Evolutionary conservation across 2,329 filamentous ascomycete species (phyloP).

Genomic region (Arachnopeziza araneosa): DNA sequence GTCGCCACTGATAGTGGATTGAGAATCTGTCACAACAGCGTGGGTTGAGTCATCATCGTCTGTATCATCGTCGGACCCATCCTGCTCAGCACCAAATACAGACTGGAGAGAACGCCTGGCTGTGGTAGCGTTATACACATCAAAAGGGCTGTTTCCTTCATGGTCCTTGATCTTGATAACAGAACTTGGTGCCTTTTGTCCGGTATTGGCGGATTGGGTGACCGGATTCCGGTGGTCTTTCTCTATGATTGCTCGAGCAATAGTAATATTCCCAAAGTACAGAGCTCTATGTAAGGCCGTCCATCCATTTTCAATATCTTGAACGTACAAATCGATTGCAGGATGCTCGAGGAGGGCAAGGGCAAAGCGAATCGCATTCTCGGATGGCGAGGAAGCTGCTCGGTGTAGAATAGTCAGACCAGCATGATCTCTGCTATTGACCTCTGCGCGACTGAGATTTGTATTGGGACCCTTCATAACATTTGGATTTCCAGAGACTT

Average conservation of each 20-base stretch:
- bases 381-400: slow-evolving; percentile 68
- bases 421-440: slow-evolving; percentile 78
- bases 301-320: slow-evolving; percentile 92
- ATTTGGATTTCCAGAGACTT: slow-evolving; percentile 42
- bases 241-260: slow-evolving; percentile 75
- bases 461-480: slow-evolving; percentile 40
- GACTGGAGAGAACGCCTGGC: slow-evolving; percentile 61
- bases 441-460: slow-evolving; percentile 52
- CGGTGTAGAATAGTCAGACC: slow-evolving; percentile 83
- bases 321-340: slow-evolving; percentile 75
- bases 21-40: neutral
- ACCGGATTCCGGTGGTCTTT: slow-evolving; percentile 59
- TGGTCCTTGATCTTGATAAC: slow-evolving; percentile 94
- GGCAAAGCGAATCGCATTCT: slow-evolving; percentile 69
- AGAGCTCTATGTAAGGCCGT: slow-evolving; percentile 87
- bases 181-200: slow-evolving; percentile 56
- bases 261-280: slow-evolving; percentile 82
- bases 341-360: slow-evolving; percentile 76
- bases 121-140: slow-evolving; percentile 85
- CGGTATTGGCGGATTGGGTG: slow-evolving; percentile 52
- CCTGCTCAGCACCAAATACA: slow-evolving; percentile 14
- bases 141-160: slow-evolving; percentile 91
- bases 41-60: neutral
- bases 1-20: slow-evolving; percentile 53
- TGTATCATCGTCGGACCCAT: slow-evolving; percentile 35